A percentile compares a stretch with the other conserved stretches of the same genome.
phyloP scores from a whole-genome alignment of 768 basidiomycete species.

The Podaxis sp. region DNA sequence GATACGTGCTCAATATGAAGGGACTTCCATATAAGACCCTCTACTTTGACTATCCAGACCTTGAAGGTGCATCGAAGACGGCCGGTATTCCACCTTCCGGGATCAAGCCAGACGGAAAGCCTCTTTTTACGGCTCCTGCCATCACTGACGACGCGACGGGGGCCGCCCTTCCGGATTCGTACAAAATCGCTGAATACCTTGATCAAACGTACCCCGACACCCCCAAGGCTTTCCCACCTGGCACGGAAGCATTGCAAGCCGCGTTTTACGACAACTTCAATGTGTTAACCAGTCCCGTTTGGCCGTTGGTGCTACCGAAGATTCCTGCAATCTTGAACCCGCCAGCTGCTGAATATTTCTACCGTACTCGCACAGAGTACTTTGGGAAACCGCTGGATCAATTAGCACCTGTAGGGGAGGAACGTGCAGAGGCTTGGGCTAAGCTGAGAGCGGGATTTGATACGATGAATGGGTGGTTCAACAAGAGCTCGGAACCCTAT shows the following conservation, averaged over 20 bases:
- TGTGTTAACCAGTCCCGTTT: background rate
- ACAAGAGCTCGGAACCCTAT: background rate
- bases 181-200: slow-evolving; percentile 45
- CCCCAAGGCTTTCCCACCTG: slow-evolving; percentile 22
- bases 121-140: slow-evolving; percentile 12
- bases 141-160: slow-evolving; percentile 38
- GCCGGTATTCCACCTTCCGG: slow-evolving; percentile 7
- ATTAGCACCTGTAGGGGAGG: background rate
- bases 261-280: background rate
- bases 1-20: slow-evolving; percentile 16
- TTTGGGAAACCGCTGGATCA: slow-evolving; percentile 7
- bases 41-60: slow-evolving; percentile 12
- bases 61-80: background rate
- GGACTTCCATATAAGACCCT: slow-evolving; percentile 12
- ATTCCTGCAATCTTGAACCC: slow-evolving; percentile 7
- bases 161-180: slow-evolving; percentile 36
- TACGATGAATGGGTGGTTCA: slow-evolving; percentile 2
- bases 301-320: background rate
- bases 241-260: slow-evolving; percentile 1
- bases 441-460: slow-evolving; percentile 9
- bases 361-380: background rate
- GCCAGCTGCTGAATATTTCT: background rate
- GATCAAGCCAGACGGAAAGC: background rate
- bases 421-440: slow-evolving; percentile 2
- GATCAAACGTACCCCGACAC: slow-evolving; percentile 41